Base-by-base conservation (phyloP, 2,329 filamentous ascomycete genomes). In the Orbilia ellipsospora region DNA sequence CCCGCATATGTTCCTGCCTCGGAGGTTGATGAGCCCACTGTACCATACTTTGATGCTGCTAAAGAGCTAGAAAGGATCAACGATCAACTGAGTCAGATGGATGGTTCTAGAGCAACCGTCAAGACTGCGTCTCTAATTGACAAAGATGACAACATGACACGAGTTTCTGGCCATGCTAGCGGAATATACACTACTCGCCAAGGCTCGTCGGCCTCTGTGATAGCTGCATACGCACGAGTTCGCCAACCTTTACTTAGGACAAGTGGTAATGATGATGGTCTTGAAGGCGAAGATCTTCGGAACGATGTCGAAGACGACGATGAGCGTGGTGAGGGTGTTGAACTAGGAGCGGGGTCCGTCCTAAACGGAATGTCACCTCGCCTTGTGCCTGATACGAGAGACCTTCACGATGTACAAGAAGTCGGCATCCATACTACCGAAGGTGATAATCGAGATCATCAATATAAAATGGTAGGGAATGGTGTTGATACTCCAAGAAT, bases 231-330 rank as follows among this genome's bases (percentile, higher is more conserved):
- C 42, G 72, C 64, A 18, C 44, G 72, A 59, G 66, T 69, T 44
- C 64, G 64, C 15, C 64, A 69, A 40, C 64, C 72, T 26, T 23
- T 69, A 12, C 51, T 69, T 12, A 44, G 72, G 36, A 65, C 64
- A 12, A 76, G 45, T 10, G 60, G 57, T 20, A 76, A 76, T 36
- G 64, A 64, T 26, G 69, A 74, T 10, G 66, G 54, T 1, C 26
- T 66, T 16, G 64, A 69, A 23, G 55, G 45, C 1, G 72, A 76
- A 65, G 72, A 76, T 54, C 64, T 69, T 44, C 59, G 66, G 10
- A 70, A 76, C 42, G 72, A 76, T 56, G 72, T 69, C 55, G 72
- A 76, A 20, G 72, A 76, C 13, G 72, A 76, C 12, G 72, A 76
- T 23, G 66, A 69, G 31, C 42, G 72, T 23, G 72, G 64, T 28